phyloP scores from a whole-genome alignment of 345 rosid species.

The Firmiana major region DNA sequence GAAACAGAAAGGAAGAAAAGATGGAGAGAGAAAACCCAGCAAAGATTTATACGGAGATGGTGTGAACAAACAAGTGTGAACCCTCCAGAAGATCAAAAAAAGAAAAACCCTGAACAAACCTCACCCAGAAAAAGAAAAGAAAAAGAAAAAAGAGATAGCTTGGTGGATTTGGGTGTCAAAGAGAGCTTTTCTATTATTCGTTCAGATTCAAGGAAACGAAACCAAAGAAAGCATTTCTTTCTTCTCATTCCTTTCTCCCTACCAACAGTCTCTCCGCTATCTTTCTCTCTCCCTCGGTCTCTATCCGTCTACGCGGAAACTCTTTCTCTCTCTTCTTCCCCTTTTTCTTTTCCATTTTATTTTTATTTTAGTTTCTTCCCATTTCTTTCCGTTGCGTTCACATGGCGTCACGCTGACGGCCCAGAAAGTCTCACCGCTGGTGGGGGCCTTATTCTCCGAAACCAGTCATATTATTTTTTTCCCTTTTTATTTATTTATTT shows the following conservation, averaged over 20 bases:
- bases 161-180: slow-evolving; percentile 29
- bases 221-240: slow-evolving; percentile 12
- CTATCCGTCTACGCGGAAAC: slow-evolving; percentile 94
- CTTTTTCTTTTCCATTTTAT: neutral
- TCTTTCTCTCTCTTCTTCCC: slow-evolving; percentile 11
- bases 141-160: neutral
- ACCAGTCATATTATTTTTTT: slow-evolving; percentile 29
- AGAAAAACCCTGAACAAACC: neutral
- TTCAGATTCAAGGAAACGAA: slow-evolving; percentile 36
- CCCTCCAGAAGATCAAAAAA: slow-evolving; percentile 32
- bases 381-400: slow-evolving; percentile 45
- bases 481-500: neutral
- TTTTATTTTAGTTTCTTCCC: slow-evolving; percentile 6
- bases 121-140: neutral
- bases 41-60: slow-evolving; percentile 37
- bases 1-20: slow-evolving; percentile 5
- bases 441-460: slow-evolving; percentile 31
- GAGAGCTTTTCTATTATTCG: slow-evolving; percentile 21
- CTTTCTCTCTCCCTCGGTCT: slow-evolving; percentile 35
- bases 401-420: slow-evolving; percentile 60
- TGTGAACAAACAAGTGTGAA: slow-evolving; percentile 63
- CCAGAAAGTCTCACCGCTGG: slow-evolving; percentile 16
- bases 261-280: neutral
- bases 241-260: slow-evolving; percentile 25
- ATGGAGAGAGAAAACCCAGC: slow-evolving; percentile 22